Evolutionary conservation across 2,329 filamentous ascomycete genomes (phyloP), one percentile per base, ranked within the genome.

Genomic region (Hirsutella minnesotensis): DNA sequence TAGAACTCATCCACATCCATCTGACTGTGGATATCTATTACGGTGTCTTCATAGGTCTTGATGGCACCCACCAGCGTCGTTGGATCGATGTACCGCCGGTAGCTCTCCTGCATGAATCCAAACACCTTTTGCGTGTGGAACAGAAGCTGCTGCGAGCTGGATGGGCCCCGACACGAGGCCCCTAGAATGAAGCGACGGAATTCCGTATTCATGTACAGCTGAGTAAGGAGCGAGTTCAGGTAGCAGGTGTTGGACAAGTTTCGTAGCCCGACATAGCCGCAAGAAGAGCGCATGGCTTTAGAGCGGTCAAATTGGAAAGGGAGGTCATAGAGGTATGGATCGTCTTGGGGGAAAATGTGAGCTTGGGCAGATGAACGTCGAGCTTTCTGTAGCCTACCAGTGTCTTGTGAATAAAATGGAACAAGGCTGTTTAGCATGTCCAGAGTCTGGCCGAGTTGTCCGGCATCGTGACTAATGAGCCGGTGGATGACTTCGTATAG

Each of bases 1-100:
- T 94, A 96, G 58, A 96, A 98, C 58, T 95, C 89, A 52, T 96
- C 92, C 5, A 95, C 92, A 57, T 98, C 92, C 86, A 98, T 96
- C 61, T 98, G 92, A 46, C 85, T 79, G 44, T 81, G 79, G 21
- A 94, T 81, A 59, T 96, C 88, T 48, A 98, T 94, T 15, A 77
- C 72, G 2, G 79, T 74, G 45, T 88, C 84, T 30, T 94, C 86
- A 45, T 89, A 90, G 0, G 83, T 90, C 52, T 79, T 82, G 54
- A 96, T 86, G 34, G 79, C 81, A 29, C 72, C 70, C 13, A 92
- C 83, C 48, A 94, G 80, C 2, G 70, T 70, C 40, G 73, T 69
- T 0, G 92, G 85, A 47, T 92, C 85, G 18, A 89, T 73, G 45
- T 70, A 82, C 50, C 83, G 83, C 30, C 75, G 73, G 51, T 81